A percentile compares a stretch with the other conserved stretches of the same genome.
Evolutionary conservation across 306 rosid species (phyloP).

Genomic region (Vigna nakashimae): DNA sequence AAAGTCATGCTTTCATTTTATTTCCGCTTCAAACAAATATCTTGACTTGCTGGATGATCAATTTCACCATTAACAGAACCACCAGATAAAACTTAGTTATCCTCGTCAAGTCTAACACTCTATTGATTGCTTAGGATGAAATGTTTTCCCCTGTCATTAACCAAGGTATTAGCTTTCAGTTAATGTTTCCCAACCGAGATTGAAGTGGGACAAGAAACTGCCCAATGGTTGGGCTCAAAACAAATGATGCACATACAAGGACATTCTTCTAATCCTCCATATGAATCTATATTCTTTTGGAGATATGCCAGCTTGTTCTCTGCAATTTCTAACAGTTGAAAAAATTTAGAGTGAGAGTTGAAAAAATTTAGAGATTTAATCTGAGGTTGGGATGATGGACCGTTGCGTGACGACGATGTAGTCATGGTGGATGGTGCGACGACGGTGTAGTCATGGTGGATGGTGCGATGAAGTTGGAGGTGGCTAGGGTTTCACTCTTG

Average conservation of each 20-base stretch:
- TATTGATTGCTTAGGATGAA: constrained; percentile 40
- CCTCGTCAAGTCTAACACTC: constrained; percentile 44
- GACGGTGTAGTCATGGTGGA: too few species aligned
- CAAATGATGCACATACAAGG: constrained; percentile 67
- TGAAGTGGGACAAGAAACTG: constrained; percentile 64
- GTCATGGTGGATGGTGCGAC: too few species aligned
- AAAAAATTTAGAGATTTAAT: too few species aligned
- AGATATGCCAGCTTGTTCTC: constrained; percentile 64
- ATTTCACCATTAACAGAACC: constrained; percentile 37
- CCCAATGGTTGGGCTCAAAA: constrained; percentile 70
- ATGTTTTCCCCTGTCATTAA: constrained; percentile 40
- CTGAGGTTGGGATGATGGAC: too few species aligned
- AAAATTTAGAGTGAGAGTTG: too few species aligned
- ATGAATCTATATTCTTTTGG: constrained; percentile 50
- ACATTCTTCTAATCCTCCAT: constrained; percentile 47
- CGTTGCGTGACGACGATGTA: too few species aligned
- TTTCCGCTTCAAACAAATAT: constrained; percentile 49
- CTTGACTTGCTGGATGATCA: constrained; percentile 41
- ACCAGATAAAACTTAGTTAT: constrained; percentile 40
- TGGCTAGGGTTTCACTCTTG: too few species aligned
- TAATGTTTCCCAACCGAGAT: constrained; percentile 49
- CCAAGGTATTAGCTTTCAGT: constrained; percentile 39
- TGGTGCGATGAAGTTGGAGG: too few species aligned
- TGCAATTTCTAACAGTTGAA: constrained; percentile 35
- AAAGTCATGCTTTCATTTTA: constrained; percentile 33